phyloP scores from a whole-genome alignment of 2,329 filamentous ascomycete genomes.

The Hypoxylon sp. region DNA sequence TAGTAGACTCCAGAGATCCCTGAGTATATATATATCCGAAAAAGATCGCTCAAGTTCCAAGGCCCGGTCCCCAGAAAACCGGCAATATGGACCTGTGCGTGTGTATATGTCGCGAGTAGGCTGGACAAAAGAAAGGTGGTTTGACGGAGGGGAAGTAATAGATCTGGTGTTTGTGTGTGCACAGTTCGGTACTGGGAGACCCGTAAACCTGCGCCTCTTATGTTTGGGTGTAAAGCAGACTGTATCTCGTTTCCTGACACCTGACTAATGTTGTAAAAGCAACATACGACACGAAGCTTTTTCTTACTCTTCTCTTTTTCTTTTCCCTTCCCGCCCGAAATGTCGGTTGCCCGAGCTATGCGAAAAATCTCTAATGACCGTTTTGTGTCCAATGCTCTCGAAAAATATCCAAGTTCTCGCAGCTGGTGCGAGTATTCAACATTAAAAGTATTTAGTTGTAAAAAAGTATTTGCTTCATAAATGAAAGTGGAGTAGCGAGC shows the following conservation, averaged over 20 bases:
- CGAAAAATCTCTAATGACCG: conserved; percentile 45
- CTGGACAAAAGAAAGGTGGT: conserved; percentile 36
- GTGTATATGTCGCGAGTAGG: conserved; percentile 21
- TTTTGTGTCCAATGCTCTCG: conserved; percentile 37
- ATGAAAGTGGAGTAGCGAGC: conserved; percentile 37
- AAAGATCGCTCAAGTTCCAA: conserved; percentile 23
- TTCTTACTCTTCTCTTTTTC: conserved; percentile 5
- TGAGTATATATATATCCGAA: conserved; percentile 19
- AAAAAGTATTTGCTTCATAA: conserved; percentile 35
- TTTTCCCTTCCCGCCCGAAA: conserved; percentile 36
- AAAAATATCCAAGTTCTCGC: conserved; percentile 26
- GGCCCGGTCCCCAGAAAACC: conserved; percentile 26
- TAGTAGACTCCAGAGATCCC: conserved; percentile 20
- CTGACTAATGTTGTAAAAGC: conserved; percentile 35
- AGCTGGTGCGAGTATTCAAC: conserved; percentile 22
- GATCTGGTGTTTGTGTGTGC: conserved; percentile 20
- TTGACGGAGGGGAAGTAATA: conserved; percentile 31
- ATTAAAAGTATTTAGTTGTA: conserved; percentile 39
- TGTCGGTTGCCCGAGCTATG: conserved; percentile 49
- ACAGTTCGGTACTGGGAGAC: conserved; percentile 40
- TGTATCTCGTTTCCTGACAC: conserved; percentile 41
- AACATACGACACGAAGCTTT: conserved; percentile 35
- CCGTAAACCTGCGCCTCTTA: conserved; percentile 32
- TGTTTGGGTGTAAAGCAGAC: conserved; percentile 32
- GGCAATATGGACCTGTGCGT: conserved; percentile 28